Base-by-base conservation (phyloP, 176 grass and related monocot species). In the Bothriochloa decipiens region DNA sequence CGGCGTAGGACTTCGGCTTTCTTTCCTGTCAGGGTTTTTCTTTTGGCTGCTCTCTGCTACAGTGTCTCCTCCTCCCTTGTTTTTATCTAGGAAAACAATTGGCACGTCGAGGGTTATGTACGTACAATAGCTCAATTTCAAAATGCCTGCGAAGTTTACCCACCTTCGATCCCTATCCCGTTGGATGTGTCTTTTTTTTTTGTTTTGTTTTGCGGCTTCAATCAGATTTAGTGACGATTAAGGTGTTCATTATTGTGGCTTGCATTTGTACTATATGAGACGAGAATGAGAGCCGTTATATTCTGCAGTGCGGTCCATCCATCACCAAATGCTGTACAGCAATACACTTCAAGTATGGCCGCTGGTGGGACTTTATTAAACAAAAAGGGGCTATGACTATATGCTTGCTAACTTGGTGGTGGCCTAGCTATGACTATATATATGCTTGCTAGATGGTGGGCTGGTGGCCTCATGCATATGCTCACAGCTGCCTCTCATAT, bases 1-100 rank as follows among this genome's bases (percentile, higher is more conserved):
- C 29, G 68, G 55, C 11, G 57, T 76, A 81, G 84, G 85, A 36
- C 77, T 87, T 81, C 43, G 18, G 49, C 78, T 81, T 81, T 67
- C 42, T 43, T 80, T 68, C 78, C 32, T 80, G 78, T 80, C 63
- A 80, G 57, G 26, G 6, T 32, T 13, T 80, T 49, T 66, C 28
- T 68, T 80, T 80, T 33, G 71, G 71, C 62, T 80, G 61, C 62
- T 22, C 41, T 65, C 28, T 60, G 60, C 60, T 75, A 7, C 80
- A 71, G 80, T 66, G n/a, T 3, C 25, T 7, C 11, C 29, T 32
- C 29, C 29, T 2, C 8, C 29, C 8, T 82, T 40, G 33, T 27
- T 71, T 70, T 82, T 82, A 57, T 60, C 33, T 39, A 0, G 15
- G 22, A 7, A 81, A 81, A 70, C n/a, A 27, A 57, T 49, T 50